A percentile compares a stretch with the other conserved stretches of the same genome.
Evolutionary conservation across 352 stramenopile species (phyloP).

Genomic region (Phytopythium delawarense): DNA sequence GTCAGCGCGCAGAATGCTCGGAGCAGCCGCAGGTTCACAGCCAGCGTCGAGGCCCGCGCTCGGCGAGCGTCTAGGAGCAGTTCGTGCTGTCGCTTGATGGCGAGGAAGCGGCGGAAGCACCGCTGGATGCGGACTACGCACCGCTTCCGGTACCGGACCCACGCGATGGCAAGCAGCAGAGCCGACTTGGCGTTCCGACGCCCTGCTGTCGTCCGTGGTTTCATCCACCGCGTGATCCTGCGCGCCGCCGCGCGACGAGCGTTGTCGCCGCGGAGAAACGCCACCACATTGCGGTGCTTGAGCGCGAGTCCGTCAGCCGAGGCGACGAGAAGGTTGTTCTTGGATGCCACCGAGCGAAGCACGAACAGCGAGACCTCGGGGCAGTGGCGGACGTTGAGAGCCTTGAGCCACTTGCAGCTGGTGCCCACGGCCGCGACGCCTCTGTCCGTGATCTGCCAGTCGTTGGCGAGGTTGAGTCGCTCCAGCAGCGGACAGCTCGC

Average conservation of each 20-base stretch:
- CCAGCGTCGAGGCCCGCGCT: conserved; percentile 20
- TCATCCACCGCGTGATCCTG: conserved; percentile 43
- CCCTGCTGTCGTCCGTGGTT: background rate
- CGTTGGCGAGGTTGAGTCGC: conserved; percentile 54
- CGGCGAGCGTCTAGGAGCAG: conserved; percentile 20
- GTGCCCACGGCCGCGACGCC: conserved; percentile 25
- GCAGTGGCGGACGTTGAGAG: conserved; percentile 57
- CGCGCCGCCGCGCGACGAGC: conserved; percentile 24
- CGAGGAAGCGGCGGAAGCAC: conserved; percentile 33
- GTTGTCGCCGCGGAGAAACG: conserved; percentile 33
- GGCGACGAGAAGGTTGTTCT: conserved; percentile 34
- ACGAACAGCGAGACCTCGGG: conserved; percentile 48
- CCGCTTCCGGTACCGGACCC: conserved; percentile 38
- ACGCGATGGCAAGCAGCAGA: conserved; percentile 38
- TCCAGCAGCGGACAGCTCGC: conserved; percentile 36
- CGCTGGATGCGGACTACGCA: conserved; percentile 46
- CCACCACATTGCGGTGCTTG: conserved; percentile 42
- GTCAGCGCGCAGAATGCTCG: conserved; percentile 27
- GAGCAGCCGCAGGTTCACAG: conserved; percentile 25
- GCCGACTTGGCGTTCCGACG: conserved; percentile 31
- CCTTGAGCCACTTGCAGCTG: conserved; percentile 25
- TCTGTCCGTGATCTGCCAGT: conserved; percentile 68
- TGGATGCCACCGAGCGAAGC: conserved; percentile 31
- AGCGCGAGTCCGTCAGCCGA: conserved; percentile 39
- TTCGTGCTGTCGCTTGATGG: conserved; percentile 15